A percentile compares a stretch with the other conserved stretches of the same genome.
These are phyloP conservation scores for Halenospora varia DNA, from an alignment of 495 filamentous ascomycete genomes.

Conservation along the genomic window DNA sequence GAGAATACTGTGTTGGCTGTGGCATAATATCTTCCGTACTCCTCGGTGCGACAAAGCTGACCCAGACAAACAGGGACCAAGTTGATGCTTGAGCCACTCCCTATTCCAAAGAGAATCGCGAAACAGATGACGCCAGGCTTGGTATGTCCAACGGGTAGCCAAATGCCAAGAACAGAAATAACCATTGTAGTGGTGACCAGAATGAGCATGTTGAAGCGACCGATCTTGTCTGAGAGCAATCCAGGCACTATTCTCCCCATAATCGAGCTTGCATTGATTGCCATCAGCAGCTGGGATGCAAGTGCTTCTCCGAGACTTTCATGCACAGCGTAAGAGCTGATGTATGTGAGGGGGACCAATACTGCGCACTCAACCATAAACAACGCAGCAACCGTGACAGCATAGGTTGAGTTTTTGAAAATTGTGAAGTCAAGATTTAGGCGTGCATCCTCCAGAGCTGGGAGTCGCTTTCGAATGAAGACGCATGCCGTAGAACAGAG, in stretches of 20 bases:
- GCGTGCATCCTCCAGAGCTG: slow-evolving; percentile 33
- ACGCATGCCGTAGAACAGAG: slow-evolving; percentile 49
- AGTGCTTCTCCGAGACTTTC: slow-evolving; percentile 45
- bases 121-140: slow-evolving; percentile 64
- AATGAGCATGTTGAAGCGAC: slow-evolving; percentile 57
- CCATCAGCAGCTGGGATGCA: slow-evolving; percentile 59
- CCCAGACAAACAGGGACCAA: slow-evolving; percentile 86
- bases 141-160: slow-evolving; percentile 63
- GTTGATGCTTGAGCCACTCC: slow-evolving; percentile 76
- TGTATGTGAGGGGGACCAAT: slow-evolving; percentile 69
- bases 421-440: slow-evolving; percentile 48
- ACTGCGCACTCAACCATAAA: slow-evolving; percentile 70
- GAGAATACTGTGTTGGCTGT: slow-evolving; percentile 84
- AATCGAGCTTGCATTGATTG: slow-evolving; percentile 65
- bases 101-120: slow-evolving; percentile 75
- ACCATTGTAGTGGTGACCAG: slow-evolving; percentile 57
- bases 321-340: slow-evolving; percentile 54
- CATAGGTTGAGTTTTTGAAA: slow-evolving; percentile 40
- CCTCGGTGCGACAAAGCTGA: slow-evolving; percentile 77
- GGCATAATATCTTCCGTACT: slow-evolving; percentile 81
- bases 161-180: slow-evolving; percentile 67
- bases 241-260: slow-evolving; percentile 65
- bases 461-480: slow-evolving; percentile 44
- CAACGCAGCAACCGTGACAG: slow-evolving; percentile 52
- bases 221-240: slow-evolving; percentile 52